Conservation (phyloP, 148 eudicot species). For the Silene conica region DNA sequence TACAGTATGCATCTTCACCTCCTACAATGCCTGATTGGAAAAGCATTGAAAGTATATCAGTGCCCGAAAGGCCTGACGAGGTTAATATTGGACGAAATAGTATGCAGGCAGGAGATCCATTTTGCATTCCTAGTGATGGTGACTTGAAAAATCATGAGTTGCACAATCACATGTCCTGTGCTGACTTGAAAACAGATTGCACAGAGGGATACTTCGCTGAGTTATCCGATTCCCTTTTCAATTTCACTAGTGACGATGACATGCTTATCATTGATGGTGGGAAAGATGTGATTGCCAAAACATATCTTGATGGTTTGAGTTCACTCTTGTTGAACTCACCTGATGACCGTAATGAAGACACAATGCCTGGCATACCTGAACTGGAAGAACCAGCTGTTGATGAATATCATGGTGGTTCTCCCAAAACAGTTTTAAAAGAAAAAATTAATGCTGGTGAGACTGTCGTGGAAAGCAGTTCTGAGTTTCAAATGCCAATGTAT, state of each 20-base stretch:
- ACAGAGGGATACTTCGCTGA: slow-evolving; percentile 34
- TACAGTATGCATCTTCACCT: slow-evolving; percentile 54
- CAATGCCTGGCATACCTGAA: slow-evolving; percentile 29
- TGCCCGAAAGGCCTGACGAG: slow-evolving; percentile 37
- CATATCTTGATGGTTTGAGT: slow-evolving; percentile 30
- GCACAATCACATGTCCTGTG: slow-evolving; percentile 26
- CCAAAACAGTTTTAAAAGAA: slow-evolving; percentile 21
- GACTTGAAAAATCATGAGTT: slow-evolving; percentile 24
- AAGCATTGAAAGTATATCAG: slow-evolving; percentile 41
- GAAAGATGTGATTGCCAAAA: slow-evolving; percentile 38
- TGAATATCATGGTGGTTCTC: slow-evolving; percentile 22
- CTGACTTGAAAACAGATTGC: slow-evolving; percentile 28
- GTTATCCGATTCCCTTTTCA: slow-evolving; percentile 32
- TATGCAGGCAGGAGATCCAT: neutral
- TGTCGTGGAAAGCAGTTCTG: slow-evolving; percentile 23
- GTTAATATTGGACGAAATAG: slow-evolving; percentile 25
- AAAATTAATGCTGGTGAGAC: slow-evolving; percentile 14
- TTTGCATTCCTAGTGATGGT: neutral
- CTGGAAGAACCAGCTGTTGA: slow-evolving; percentile 23
- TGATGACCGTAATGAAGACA: slow-evolving; percentile 32
- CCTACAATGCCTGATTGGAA: slow-evolving; percentile 60
- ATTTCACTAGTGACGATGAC: slow-evolving; percentile 40
- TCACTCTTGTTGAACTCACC: slow-evolving; percentile 53
- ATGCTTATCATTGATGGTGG: slow-evolving; percentile 46
- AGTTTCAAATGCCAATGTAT: slow-evolving; percentile 31